Conservation (phyloP, 2,329 filamentous ascomycete genomes). For the Emericellopsis cladophorae region DNA sequence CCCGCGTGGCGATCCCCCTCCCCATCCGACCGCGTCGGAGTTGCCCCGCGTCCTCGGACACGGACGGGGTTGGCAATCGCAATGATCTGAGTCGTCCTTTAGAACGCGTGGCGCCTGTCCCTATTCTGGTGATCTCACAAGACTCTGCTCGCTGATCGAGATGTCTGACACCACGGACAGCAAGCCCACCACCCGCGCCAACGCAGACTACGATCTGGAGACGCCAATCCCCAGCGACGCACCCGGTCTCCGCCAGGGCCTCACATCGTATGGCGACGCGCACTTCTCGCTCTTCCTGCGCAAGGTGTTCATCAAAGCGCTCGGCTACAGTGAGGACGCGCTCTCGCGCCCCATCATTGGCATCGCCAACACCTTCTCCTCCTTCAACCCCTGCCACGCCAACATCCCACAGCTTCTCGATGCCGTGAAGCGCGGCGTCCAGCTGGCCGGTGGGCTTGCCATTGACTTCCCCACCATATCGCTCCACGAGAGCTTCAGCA, state of each 20-base stretch:
- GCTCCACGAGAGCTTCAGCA: conserved; percentile 55
- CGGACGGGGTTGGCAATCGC: too few relatives aligned
- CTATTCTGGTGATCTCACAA: too few relatives aligned
- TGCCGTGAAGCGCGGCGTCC: conserved; percentile 55
- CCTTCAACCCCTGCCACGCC: conserved; percentile 64
- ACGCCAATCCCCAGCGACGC: conserved; percentile 32
- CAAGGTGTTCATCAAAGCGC: conserved; percentile 66
- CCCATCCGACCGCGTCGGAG: too few relatives aligned
- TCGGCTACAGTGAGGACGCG: conserved; percentile 61
- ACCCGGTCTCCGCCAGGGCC: conserved; percentile 47
- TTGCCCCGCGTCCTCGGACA: too few relatives aligned
- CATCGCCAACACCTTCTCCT: conserved; percentile 60
- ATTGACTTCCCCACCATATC: conserved; percentile 67
- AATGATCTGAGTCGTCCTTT: too few relatives aligned
- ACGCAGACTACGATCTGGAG: conserved; percentile 47
- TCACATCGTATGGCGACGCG: conserved; percentile 58
- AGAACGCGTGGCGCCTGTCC: too few relatives aligned
- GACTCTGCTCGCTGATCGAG: too few relatives aligned
- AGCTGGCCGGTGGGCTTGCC: conserved; percentile 52
- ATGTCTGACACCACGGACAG: too few relatives aligned
- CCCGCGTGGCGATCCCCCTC: too few relatives aligned
- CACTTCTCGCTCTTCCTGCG: conserved; percentile 65
- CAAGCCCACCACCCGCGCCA: not conserved
- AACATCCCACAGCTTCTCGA: conserved; percentile 62
- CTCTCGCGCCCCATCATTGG: conserved; percentile 60